Conservation (phyloP, 2,329 filamentous ascomycete species). For the Monosporascus ibericus region DNA sequence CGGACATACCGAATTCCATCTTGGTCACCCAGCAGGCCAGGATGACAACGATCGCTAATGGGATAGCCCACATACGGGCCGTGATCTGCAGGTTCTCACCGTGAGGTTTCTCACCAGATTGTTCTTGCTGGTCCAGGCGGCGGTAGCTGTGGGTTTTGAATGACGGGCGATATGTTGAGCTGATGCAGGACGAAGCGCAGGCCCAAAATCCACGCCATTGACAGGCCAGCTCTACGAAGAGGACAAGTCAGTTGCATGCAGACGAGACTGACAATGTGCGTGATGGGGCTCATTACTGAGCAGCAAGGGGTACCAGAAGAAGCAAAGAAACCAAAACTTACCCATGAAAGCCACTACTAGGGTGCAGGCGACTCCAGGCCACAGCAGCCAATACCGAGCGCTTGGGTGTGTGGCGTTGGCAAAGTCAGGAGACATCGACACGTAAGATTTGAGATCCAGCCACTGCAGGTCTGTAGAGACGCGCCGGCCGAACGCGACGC, state of each 20-base stretch:
- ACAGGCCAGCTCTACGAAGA: too few species aligned
- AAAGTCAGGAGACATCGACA: conserved; percentile 1
- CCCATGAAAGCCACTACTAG: conserved; percentile 4
- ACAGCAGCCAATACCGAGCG: conserved; percentile 8
- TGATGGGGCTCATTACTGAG: not conserved
- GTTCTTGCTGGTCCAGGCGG: not conserved
- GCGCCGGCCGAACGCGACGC: conserved; percentile 29
- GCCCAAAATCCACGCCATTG: too few species aligned
- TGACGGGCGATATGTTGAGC: too few species aligned
- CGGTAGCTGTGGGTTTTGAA: too few species aligned
- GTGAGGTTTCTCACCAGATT: not conserved
- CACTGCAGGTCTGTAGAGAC: conserved; percentile 10
- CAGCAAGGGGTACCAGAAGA: not conserved
- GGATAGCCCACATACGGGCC: conserved; percentile 22
- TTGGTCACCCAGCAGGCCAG: conserved; percentile 37
- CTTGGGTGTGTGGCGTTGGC: conserved; percentile 1
- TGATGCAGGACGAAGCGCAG: too few species aligned
- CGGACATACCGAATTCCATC: conserved; percentile 39
- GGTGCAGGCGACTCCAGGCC: conserved; percentile 6
- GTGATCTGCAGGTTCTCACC: not conserved
- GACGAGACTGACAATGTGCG: not conserved
- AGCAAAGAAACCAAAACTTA: not conserved
- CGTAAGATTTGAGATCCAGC: conserved; percentile 1
- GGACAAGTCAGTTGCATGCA: too few species aligned
- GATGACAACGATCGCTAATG: conserved; percentile 31